Conservation (phyloP, 768 basidiomycete species). For the Cystofilobasidium macerans region DNA sequence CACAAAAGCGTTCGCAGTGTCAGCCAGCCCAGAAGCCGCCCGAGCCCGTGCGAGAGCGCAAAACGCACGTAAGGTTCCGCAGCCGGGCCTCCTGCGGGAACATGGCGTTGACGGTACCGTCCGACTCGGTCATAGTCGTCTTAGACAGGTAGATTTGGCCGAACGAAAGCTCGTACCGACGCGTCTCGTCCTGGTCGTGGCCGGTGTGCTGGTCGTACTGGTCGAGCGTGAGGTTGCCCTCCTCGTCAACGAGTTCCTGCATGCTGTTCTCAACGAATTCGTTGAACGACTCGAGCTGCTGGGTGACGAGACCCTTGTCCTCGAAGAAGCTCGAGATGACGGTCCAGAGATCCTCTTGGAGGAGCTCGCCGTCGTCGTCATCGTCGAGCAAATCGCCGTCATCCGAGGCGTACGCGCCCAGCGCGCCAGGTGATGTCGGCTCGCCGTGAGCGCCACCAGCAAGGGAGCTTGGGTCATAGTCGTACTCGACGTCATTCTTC, state of each 20-base stretch:
- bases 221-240: conserved; percentile 85
- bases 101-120: conserved; percentile 83
- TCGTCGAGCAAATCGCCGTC: conserved; percentile 2
- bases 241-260: conserved; percentile 98
- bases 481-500: background rate
- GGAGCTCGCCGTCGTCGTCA: conserved; percentile 13
- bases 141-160: conserved; percentile 94
- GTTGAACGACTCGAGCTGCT: conserved; percentile 95
- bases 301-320: conserved; percentile 91
- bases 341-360: conserved; percentile 38
- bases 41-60: background rate
- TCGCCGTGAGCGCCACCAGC: background rate
- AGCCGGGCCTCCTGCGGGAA: conserved; percentile 95
- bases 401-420: background rate
- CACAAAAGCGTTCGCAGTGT: too few relatives aligned
- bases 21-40: background rate
- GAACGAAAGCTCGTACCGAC: conserved; percentile 93
- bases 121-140: conserved; percentile 87
- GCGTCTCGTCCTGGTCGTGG: conserved; percentile 49
- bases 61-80: conserved; percentile 64
- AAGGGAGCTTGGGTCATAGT: background rate
- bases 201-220: conserved; percentile 95
- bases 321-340: conserved; percentile 95
- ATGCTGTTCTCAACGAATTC: conserved; percentile 99
- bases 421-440: background rate